Evolutionary conservation across 495 filamentous ascomycete genomes (phyloP), one percentile per base, ranked within the genome.

Genomic region (Penicillium egyptiacum): DNA sequence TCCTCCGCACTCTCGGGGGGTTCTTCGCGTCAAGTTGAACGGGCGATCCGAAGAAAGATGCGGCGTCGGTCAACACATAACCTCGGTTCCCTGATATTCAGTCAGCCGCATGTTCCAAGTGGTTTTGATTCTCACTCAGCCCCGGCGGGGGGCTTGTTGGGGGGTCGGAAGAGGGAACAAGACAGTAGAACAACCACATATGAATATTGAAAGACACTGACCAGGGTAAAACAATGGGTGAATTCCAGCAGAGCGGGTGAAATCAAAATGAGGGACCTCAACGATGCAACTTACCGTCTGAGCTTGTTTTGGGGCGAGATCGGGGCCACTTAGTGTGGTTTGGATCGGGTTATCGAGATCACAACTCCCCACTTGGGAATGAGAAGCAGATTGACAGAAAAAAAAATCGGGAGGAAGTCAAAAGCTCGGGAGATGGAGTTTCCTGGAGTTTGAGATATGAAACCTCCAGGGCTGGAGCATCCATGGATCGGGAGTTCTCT

Each of bases 251-350:
- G 28, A 28, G 26, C 39, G 25, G 61, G 57, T 55, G 28, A 50
- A 48, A 64, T 61, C 51, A 53, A 40, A 67, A 64, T 31, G 53
- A 54, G 42, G 56, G 39, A 40, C 46, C 42, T 56, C 31, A 41
- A 20, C 33, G 46, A 37, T 52, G 57, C 31, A 51, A 51, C 45
- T 31, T 54, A 40, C 53, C 25, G 60, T 62, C 62, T 68, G 63
- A 61, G 63, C 57, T 66, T 68, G 64, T 64, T 63, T 59, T 20
- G 55, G 59, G 55, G 37, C 19, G 30, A 59, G 64, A 67, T 62
- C 64, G 64, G 49, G 54, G 41, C 60, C 56, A 66, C 59, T 62
- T 61, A 64, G 64, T 61, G 60, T 56, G 48, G 58, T 62, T 56
- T 53, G 49, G 61, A 65, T 63, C 56, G 57, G 56, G 43, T 57